Evolutionary conservation across 495 filamentous ascomycete genomes (phyloP).

Genomic region (Penicillium canariense): DNA sequence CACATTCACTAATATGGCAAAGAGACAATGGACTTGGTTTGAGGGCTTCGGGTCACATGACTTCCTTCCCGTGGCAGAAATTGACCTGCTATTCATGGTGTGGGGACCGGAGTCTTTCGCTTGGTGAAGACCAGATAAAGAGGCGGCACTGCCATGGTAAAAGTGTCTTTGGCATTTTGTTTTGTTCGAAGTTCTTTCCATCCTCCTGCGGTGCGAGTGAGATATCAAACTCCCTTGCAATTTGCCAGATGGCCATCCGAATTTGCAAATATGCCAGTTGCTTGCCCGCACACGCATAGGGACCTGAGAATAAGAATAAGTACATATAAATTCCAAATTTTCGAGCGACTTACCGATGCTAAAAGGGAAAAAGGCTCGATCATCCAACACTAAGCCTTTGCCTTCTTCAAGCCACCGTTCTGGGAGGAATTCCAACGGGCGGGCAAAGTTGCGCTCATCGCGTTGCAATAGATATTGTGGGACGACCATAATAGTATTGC

Average conservation of each 20-base stretch:
- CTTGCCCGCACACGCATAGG: conserved; percentile 6
- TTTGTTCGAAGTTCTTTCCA: background rate
- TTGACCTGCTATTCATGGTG: background rate
- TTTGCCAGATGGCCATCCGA: background rate
- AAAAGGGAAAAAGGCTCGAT: conserved; percentile 53
- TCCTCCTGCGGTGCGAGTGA: conserved; percentile 7
- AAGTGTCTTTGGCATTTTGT: conserved; percentile 7
- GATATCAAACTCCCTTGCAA: conserved; percentile 14
- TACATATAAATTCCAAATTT: background rate
- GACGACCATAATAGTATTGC: conserved; percentile 24
- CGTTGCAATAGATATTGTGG: conserved; percentile 33
- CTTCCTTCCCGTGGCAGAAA: too few species aligned
- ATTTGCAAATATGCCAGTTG: conserved; percentile 9
- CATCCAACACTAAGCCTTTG: conserved; percentile 43
- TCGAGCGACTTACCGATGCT: conserved; percentile 27
- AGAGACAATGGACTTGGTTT: too few species aligned
- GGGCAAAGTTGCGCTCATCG: conserved; percentile 35
- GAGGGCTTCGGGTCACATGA: too few species aligned
- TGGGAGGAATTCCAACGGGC: conserved; percentile 48
- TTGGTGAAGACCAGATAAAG: conserved; percentile 9
- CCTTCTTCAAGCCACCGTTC: conserved; percentile 50
- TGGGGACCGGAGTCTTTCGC: background rate
- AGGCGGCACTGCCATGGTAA: conserved; percentile 5
- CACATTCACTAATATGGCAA: too few species aligned
- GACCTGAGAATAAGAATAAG: background rate